Base-by-base conservation (phyloP, 192 early-diverging fungal genomes). In the Linnemannia elongata region DNA sequence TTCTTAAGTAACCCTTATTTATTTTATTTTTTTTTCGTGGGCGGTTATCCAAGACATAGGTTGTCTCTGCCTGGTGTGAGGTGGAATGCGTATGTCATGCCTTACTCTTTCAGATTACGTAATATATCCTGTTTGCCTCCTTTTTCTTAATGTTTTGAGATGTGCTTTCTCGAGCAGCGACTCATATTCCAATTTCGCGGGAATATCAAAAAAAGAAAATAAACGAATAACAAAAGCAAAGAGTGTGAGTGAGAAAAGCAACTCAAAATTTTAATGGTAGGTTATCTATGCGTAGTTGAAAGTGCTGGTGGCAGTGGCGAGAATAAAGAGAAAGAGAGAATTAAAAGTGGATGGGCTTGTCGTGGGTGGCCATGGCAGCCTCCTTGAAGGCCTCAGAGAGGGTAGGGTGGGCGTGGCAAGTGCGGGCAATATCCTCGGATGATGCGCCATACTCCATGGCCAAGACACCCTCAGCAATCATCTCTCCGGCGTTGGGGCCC, bases 361-460 rank as follows among this genome's bases (percentile, higher is more conserved):
- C 93, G 84, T 95, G 94, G 68, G 96, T 93, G 74, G 97, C 95
- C 95, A 98, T 95, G 90, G 95, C 95, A 49, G 97, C 98, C 90
- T 99, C 98, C 94, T 98, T 98, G 94, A 99, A 97, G 13, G 97
- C 98, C 91, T 99, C 98, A 74, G 96, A 94, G 74, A 99, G 92
- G 68, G 98, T 99, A 77, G 97, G 97, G 89, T 99, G 97, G 49
- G 97, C 98, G 89, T 99, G 97, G 91, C 96, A 97, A 54, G 97
- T 99, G 80, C 98, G 95, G 35, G 97, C 98, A 91, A 99, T 95
- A 89, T 99, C 98, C 91, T 99, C 98, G 75, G 95, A 94, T 66
- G 96, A 97, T n/a, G 97, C 98, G 80, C 97, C 97, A 88, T 99
- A 99, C 90, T 99, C 98, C 92, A 99, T 95, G 74, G 97, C 98